phyloP scores from a whole-genome alignment of 495 filamentous ascomycete genomes.

The Neurospora sp. region DNA sequence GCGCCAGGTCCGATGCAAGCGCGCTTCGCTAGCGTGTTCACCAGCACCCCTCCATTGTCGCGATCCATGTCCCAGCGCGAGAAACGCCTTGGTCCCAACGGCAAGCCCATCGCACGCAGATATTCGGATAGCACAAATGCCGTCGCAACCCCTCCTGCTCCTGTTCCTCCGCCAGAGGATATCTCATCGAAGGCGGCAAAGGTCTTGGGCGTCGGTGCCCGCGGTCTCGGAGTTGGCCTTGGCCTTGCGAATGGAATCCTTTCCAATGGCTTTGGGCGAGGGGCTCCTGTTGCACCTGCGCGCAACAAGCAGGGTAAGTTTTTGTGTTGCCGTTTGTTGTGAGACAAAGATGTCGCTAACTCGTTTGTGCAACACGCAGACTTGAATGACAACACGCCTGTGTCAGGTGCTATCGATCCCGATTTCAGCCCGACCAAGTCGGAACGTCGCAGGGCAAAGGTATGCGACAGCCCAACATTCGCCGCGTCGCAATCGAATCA shows the following conservation, averaged over 20 bases:
- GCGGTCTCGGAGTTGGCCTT: slow-evolving; percentile 1
- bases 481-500: slow-evolving; percentile 1
- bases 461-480: slow-evolving; percentile 15
- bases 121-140: slow-evolving; percentile 36
- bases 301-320: slow-evolving; percentile 26
- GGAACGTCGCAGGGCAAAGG: slow-evolving; percentile 35
- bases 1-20: slow-evolving; percentile 16
- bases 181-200: slow-evolving; percentile 46
- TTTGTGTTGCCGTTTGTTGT: slow-evolving; percentile 8
- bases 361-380: not conserved
- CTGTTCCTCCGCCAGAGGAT: slow-evolving; percentile 29
- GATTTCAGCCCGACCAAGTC: slow-evolving; percentile 33
- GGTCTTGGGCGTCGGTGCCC: slow-evolving; percentile 34
- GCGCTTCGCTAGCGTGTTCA: slow-evolving; percentile 39
- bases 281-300: slow-evolving; percentile 12
- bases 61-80: slow-evolving; percentile 42
- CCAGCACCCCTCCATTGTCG: slow-evolving; percentile 40
- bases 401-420: slow-evolving; percentile 24
- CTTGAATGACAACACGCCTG: not conserved
- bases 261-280: slow-evolving; percentile 7
- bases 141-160: slow-evolving; percentile 21
- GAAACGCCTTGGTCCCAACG: slow-evolving; percentile 26
- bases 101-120: slow-evolving; percentile 37
- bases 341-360: slow-evolving; percentile 9
- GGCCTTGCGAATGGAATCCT: slow-evolving; percentile 12